Percentiles rank a stretch among this genome's conserved stretches.
phyloP scores from a whole-genome alignment of 192 early-diverging fungal species.

The Irineochytrium annulatum region DNA sequence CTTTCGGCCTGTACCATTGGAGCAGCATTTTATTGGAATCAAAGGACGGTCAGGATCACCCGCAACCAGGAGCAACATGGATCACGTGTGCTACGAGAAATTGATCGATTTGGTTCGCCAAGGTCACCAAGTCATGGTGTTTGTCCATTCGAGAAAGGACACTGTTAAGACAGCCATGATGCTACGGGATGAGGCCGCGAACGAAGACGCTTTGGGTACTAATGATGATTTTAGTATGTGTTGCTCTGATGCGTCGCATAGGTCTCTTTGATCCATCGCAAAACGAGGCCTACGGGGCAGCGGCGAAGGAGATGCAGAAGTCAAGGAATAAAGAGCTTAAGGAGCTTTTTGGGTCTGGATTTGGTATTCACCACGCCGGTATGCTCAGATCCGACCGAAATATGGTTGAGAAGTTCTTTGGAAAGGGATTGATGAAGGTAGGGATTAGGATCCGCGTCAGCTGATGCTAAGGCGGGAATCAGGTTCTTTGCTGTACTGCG shows the following conservation, averaged over 20 bases:
- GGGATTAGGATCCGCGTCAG: not conserved
- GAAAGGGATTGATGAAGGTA: constrained; percentile 71
- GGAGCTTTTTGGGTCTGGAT: constrained; percentile 78
- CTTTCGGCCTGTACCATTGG: constrained; percentile 92
- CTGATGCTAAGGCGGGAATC: constrained; percentile 8
- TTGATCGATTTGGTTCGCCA: constrained; percentile 58
- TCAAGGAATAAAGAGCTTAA: constrained; percentile 80
- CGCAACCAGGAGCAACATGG: constrained; percentile 62
- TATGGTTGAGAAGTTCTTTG: constrained; percentile 86
- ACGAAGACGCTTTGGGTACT: constrained; percentile 54
- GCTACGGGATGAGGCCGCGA: constrained; percentile 66
- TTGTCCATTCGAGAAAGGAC: constrained; percentile 97
- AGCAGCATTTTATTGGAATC: constrained; percentile 91
- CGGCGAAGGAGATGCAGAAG: constrained; percentile 61
- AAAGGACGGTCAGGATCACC: constrained; percentile 80
- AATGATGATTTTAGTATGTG: constrained; percentile 11
- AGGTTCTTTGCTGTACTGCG: constrained; percentile 92
- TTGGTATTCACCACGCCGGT: constrained; percentile 94
- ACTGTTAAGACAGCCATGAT: constrained; percentile 91
- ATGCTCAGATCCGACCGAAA: constrained; percentile 87
- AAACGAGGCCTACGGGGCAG: constrained; percentile 44
- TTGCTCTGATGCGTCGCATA: not conserved
- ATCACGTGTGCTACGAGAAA: constrained; percentile 84
- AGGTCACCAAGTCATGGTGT: constrained; percentile 98
- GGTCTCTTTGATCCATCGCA: constrained; percentile 61